phyloP scores from a whole-genome alignment of 106 monocot species.

The Alisma plantagoaquatica region DNA sequence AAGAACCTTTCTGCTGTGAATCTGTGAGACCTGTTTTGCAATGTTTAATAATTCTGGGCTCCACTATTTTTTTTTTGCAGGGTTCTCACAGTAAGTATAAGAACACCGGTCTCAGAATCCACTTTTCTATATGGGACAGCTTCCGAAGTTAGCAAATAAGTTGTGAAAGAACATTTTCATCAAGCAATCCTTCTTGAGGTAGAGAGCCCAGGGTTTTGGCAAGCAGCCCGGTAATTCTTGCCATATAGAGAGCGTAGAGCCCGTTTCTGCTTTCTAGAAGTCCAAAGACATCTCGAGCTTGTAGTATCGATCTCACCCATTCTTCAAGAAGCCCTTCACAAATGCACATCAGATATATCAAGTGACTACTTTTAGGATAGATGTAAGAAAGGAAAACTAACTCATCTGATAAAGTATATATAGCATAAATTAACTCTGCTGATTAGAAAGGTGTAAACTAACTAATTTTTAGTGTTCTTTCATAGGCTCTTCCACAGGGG shows the following conservation, averaged over 20 bases:
- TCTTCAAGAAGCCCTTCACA: conserved; percentile 58
- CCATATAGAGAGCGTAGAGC: conserved; percentile 57
- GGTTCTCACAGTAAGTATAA: too few species aligned
- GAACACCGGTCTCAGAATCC: too few species aligned
- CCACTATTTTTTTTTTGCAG: too few species aligned
- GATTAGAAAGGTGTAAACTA: background rate
- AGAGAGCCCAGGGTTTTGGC: conserved; percentile 33
- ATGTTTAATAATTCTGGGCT: too few species aligned
- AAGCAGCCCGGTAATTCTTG: conserved; percentile 41
- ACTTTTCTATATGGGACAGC: too few species aligned
- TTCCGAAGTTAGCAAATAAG: conserved; percentile 19
- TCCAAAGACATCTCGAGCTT: conserved; percentile 40
- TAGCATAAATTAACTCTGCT: background rate
- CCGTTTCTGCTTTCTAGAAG: conserved; percentile 43
- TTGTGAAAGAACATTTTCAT: conserved; percentile 28
- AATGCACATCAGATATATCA: background rate
- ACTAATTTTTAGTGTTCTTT: background rate
- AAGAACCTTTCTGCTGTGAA: too few species aligned
- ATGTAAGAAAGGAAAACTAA: background rate
- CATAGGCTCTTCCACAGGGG: background rate
- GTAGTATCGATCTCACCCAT: conserved; percentile 62
- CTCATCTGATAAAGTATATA: background rate
- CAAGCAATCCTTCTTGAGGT: conserved; percentile 32
- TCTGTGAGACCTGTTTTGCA: too few species aligned
- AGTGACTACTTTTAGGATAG: background rate